Evolutionary conservation across 2,329 filamentous ascomycete species (phyloP), one percentile per base, ranked within the genome.

Genomic region (Microdochium trichocladiopsis): DNA sequence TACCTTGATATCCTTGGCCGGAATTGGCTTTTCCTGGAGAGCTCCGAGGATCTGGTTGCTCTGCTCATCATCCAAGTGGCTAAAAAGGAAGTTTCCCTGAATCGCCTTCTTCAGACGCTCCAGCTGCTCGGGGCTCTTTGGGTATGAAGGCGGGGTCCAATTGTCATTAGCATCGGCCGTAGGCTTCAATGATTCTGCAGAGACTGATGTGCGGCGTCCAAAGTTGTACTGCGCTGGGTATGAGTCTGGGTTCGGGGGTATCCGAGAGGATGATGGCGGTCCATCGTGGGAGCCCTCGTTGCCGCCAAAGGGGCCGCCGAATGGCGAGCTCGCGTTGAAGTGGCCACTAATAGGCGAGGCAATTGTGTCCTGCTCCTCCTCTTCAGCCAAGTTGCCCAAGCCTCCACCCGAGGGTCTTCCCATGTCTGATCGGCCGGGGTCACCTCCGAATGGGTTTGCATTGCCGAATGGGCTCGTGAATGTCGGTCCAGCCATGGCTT

Each of bases 211-310:
- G 62, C 94, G 89, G 57, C 94, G 88, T 61, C 84, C 88, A 71
- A 96, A 86, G 69, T 95, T 95, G 74, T 96, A 97, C 69, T 97
- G 92, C 61, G 83, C 87, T 52, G 94, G 94, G 65, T 96, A 90
- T 61, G 83, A 84, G 58, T 89, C 84, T 37, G 79, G 72, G 55
- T 82, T 80, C 53, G 78, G 77, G 22, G 75, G 67, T 60, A 69
- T 69, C 66, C 77, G 66, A 60, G 75, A 51, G 55, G 69, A 63
- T 54, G 74, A 72, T 14, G 75, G 71, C 21, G 75, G 74, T 21
- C 65, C 61, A 45, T 81, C 78, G 25, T 63, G 61, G 18, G 68
- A 59, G 31, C 69, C 67, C 57, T 75, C 74, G 58, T 79, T 76
- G 37, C 72, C 75, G 25, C 80, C 79, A 60, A 84, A 83, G 2